A percentile compares a stretch with the other conserved stretches of the same genome.
Conservation (phyloP, 2,329 filamentous ascomycete genomes). For the Proliferodiscus dingleyae region DNA sequence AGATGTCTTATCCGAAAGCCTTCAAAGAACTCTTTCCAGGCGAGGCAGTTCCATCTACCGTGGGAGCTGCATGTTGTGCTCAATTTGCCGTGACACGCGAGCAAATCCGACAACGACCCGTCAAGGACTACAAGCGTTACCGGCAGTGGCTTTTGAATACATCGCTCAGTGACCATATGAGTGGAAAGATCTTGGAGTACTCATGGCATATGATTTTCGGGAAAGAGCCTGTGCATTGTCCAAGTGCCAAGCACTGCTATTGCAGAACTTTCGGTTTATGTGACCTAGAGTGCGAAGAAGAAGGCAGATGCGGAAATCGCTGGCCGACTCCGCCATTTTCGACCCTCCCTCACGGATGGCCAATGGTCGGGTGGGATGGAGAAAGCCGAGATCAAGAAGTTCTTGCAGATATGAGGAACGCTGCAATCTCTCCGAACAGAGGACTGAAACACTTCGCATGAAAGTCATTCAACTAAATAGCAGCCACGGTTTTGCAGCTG, state of each 20-base stretch:
- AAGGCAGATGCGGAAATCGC: conserved; percentile 48
- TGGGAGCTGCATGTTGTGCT: conserved; percentile 55
- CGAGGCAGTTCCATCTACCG: conserved; percentile 40
- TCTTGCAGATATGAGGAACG: background rate
- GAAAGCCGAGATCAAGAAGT: conserved; percentile 29
- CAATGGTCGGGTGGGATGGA: conserved; percentile 47
- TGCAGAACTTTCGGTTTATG: conserved; percentile 64
- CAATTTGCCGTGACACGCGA: conserved; percentile 56
- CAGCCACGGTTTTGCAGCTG: too few species aligned
- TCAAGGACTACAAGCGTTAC: conserved; percentile 49
- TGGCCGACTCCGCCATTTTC: conserved; percentile 56
- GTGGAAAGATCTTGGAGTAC: conserved; percentile 57
- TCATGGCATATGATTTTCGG: conserved; percentile 61
- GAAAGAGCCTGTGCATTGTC: conserved; percentile 54
- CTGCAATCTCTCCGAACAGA: background rate
- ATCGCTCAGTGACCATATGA: conserved; percentile 46
- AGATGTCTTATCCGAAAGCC: conserved; percentile 37
- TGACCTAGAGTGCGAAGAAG: conserved; percentile 35
- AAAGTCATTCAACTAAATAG: too few species aligned
- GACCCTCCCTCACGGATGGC: conserved; percentile 58
- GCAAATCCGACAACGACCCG: conserved; percentile 42
- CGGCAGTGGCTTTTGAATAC: conserved; percentile 56
- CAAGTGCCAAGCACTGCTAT: conserved; percentile 56
- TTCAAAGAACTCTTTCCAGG: conserved; percentile 40
- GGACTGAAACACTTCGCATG: too few species aligned